Evolutionary conservation across 2,329 filamentous ascomycete species (phyloP).

Genomic region (Ophiostoma pallidulum): DNA sequence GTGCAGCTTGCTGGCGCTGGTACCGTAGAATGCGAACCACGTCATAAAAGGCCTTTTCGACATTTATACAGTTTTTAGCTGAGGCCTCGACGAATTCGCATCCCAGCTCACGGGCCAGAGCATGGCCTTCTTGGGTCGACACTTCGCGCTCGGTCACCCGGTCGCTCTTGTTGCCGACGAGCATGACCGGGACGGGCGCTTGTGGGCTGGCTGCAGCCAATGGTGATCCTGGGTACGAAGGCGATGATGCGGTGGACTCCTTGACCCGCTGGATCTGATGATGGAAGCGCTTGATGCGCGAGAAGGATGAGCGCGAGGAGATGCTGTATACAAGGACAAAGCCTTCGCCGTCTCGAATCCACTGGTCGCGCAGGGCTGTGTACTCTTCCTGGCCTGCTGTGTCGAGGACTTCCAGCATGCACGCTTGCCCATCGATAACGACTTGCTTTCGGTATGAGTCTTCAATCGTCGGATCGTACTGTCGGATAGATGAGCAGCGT

Average conservation of each 20-base stretch:
- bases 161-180: constrained; percentile 98
- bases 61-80: constrained; percentile 96
- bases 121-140: constrained; percentile 90
- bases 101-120: constrained; percentile 79
- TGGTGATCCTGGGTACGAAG: constrained; percentile 67
- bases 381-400: constrained; percentile 98
- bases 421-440: constrained; percentile 88
- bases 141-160: constrained; percentile 92
- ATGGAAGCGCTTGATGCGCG: constrained; percentile 90
- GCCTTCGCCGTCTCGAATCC: constrained; percentile 95
- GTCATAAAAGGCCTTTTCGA: constrained; percentile 97
- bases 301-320: constrained; percentile 90
- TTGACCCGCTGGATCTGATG: constrained; percentile 96
- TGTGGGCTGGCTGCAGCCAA: constrained; percentile 50
- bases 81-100: constrained; percentile 97
- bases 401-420: constrained; percentile 95
- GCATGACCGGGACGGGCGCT: constrained; percentile 83
- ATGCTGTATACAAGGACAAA: constrained; percentile 98
- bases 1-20: constrained; percentile 23
- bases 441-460: constrained; percentile 83
- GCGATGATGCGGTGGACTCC: constrained; percentile 71
- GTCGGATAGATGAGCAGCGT: constrained; percentile 6
- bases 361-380: constrained; percentile 90
- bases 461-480: constrained; percentile 84
- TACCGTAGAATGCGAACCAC: constrained; percentile 84